Conservation (phyloP, 257 asterid species). For the Ballota nigra region DNA sequence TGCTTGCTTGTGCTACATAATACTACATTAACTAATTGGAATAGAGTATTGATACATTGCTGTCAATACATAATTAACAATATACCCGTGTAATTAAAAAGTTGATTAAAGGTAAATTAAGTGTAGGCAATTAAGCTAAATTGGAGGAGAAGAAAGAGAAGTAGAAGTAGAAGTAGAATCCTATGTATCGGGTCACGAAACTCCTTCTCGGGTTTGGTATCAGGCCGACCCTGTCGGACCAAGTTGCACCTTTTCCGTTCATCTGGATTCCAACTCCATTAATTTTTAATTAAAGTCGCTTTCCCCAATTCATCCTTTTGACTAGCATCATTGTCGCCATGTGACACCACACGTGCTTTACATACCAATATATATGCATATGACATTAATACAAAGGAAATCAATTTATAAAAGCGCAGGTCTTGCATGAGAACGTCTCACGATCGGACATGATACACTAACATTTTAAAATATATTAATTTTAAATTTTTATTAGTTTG, state of each 20-base stretch:
- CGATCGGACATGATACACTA: too few relatives aligned
- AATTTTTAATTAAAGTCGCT: conserved; percentile 9
- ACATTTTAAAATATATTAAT: too few relatives aligned
- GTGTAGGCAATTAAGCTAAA: conserved; percentile 23
- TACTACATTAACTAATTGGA: not conserved
- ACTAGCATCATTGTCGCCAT: conserved; percentile 41
- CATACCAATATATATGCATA: not conserved
- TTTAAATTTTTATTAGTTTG: too few relatives aligned
- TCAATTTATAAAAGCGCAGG: too few relatives aligned
- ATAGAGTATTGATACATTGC: too few relatives aligned
- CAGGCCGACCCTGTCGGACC: conserved; percentile 36
- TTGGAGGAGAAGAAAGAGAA: conserved; percentile 27
- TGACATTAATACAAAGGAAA: not conserved
- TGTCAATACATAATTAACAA: too few relatives aligned
- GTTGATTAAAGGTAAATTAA: not conserved
- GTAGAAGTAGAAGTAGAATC: conserved; percentile 9
- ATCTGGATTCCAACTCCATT: conserved; percentile 37
- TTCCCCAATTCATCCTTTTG: conserved; percentile 32
- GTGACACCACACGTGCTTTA: conserved; percentile 42
- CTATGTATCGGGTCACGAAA: conserved; percentile 20
- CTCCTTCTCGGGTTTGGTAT: conserved; percentile 36
- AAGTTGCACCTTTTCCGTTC: conserved; percentile 34
- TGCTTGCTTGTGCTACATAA: not conserved
- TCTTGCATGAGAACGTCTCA: too few relatives aligned
- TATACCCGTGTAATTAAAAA: too few relatives aligned